Base-by-base conservation (phyloP, 169 alveolate species). In the Babesia ovis region DNA sequence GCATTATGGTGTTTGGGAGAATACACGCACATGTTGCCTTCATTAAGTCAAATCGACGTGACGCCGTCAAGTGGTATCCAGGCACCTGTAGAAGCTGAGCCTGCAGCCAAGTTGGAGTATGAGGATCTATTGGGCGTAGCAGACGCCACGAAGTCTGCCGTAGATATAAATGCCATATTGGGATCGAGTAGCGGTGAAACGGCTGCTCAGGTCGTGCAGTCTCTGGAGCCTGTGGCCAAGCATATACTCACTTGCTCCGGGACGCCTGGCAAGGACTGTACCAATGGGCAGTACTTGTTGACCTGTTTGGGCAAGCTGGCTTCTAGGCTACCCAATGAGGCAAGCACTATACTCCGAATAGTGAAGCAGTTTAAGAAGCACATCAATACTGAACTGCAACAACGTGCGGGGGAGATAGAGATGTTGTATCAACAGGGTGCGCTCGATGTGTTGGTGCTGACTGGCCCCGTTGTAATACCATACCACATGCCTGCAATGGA, bases 1-100 rank as follows among this genome's bases (percentile, higher is more conserved):
- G 87, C 95, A 34, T 64, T 94, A 20, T 95, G 97, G 97, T 90
- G 93, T 42, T 75, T 94, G 18, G 98, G 98, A 4, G 98, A 95
- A 69, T 93, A 84, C 61, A 85, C 83, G 8, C 89, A 89, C 41
- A 54, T 82, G 32, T 41, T 89, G 48, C 64, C 77, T 5, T 71
- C 46, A 51, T 85, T 67, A 61, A 45, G 57, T 32, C 54, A 85
- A 58, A 45, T 69, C 20, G 89, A 55, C 34, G 59, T 55, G 51
- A 32, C 45, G 39, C 60, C 69, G 4, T 14, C 56, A 2, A 25
- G 39, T 50, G 25, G 50, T 11, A 23, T 29, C 23, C 14, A 23
- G 27, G 54, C 64, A 6, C 18, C n/a, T 14, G 57, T 11, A 20
- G 35, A 12, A 11, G 23, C 46, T 16, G 25, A 45, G 2, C 35